A percentile compares a stretch with the other conserved stretches of the same genome.
Evolutionary conservation across 768 basidiomycete genomes (phyloP).

Genomic region (Mycena indigotica): DNA sequence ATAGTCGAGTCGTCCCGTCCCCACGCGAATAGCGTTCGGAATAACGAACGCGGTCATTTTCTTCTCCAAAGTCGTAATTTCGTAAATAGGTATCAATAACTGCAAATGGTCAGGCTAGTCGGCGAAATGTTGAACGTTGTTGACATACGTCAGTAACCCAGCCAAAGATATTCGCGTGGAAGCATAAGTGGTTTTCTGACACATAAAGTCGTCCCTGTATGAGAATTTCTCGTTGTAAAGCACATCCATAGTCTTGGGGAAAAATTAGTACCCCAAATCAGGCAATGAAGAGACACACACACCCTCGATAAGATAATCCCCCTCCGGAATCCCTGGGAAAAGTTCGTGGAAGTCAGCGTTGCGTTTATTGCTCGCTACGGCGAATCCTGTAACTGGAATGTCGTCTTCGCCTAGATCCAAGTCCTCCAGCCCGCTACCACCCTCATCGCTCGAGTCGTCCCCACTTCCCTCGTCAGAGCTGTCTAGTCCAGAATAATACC

Average conservation of each 20-base stretch:
- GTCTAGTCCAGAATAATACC: constrained; percentile 31
- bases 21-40: constrained; percentile 92
- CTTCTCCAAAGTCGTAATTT: constrained; percentile 87
- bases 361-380: constrained; percentile 91
- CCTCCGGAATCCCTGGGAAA: constrained; percentile 87
- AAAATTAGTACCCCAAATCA: constrained; percentile 4
- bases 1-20: constrained; percentile 82
- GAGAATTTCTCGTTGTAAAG: constrained; percentile 92
- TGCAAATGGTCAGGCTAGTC: constrained; percentile 39
- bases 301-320: constrained; percentile 99
- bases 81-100: constrained; percentile 87
- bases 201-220: constrained; percentile 96
- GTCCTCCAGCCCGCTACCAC: constrained; percentile 27
- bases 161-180: constrained; percentile 98
- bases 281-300: constrained; percentile 28
- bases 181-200: constrained; percentile 99
- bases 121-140: constrained; percentile 3
- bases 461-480: constrained; percentile 28
- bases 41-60: constrained; percentile 98
- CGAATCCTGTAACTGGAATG: constrained; percentile 94
- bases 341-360: constrained; percentile 96
- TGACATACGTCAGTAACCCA: constrained; percentile 93
- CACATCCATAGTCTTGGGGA: constrained; percentile 90
- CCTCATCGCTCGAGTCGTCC: constrained; percentile 31
- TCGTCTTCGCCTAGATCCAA: constrained; percentile 65